Evolutionary conservation across 1,139 yeast species (phyloP).

Genomic region (Geotrichum siamense): DNA sequence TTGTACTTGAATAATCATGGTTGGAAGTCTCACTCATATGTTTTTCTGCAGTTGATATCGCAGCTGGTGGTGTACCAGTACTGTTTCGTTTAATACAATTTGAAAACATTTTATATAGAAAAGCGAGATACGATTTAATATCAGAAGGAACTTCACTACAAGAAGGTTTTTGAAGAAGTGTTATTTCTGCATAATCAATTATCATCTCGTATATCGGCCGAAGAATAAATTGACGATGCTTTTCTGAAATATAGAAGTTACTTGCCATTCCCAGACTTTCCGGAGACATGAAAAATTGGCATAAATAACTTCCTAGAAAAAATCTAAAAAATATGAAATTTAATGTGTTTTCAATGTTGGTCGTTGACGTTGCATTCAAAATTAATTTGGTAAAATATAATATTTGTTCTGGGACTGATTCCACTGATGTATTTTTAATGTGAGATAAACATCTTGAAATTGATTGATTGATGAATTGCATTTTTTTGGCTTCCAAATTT

Average conservation of each 20-base stretch:
- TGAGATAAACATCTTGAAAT: slow-evolving; percentile 22
- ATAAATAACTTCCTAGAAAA: slow-evolving; percentile 25
- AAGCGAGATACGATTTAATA: slow-evolving; percentile 4
- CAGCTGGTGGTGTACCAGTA: slow-evolving; percentile 1
- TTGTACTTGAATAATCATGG: slow-evolving; percentile 3
- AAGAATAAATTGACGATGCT: slow-evolving; percentile 26
- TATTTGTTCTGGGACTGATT: slow-evolving; percentile 24
- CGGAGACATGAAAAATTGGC: slow-evolving; percentile 23
- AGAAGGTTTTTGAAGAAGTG: slow-evolving; percentile 7
- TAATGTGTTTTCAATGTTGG: slow-evolving; percentile 19
- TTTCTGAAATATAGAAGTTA: slow-evolving; percentile 26
- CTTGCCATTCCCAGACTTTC: slow-evolving; percentile 26
- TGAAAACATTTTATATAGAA: slow-evolving; percentile 9
- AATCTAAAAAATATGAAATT: slow-evolving; percentile 24
- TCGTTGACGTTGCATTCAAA: slow-evolving; percentile 20
- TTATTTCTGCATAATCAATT: slow-evolving; percentile 12
- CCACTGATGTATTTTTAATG: slow-evolving; percentile 22
- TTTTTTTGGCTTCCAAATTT: slow-evolving; percentile 17
- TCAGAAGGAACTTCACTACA: slow-evolving; percentile 6
- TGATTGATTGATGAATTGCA: slow-evolving; percentile 21
- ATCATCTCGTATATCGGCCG: slow-evolving; percentile 22
- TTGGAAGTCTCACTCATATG: slow-evolving; percentile 1
- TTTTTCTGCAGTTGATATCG: neutral
- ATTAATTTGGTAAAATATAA: slow-evolving; percentile 22
- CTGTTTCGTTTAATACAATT: neutral